Conservation (phyloP, 176 grass and related monocot species). For the Triticum urartu region DNA sequence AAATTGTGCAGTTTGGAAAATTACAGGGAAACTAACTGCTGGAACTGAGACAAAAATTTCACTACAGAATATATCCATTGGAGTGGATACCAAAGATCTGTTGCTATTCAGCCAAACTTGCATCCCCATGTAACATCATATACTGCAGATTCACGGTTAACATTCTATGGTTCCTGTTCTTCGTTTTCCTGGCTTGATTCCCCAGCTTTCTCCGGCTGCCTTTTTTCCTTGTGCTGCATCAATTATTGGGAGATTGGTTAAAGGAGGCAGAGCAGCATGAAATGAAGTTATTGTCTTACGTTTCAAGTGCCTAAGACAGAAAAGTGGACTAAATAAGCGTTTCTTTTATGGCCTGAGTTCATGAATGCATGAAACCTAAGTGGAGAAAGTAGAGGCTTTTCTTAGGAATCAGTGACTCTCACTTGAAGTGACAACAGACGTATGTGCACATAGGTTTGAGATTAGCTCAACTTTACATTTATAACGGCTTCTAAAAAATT, state of each 20-base stretch:
- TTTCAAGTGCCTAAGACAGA: neutral
- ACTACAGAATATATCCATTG: neutral
- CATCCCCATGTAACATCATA: neutral
- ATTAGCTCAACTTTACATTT: neutral
- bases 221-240: constrained; percentile 34
- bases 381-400: neutral
- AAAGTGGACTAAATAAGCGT: neutral
- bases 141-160: neutral
- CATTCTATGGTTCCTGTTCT: neutral
- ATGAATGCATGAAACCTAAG: neutral
- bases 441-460: neutral
- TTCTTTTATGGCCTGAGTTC: neutral
- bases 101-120: neutral
- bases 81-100: neutral
- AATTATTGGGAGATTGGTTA: constrained; percentile 14
- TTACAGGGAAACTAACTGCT: neutral
- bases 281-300: neutral
- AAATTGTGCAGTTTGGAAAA: neutral
- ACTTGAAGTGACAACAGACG: neutral
- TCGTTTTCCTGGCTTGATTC: constrained; percentile 35
- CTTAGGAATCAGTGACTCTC: constrained; percentile 9
- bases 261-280: neutral
- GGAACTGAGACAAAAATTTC: neutral
- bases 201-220: neutral
- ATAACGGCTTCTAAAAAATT: neutral